Evolutionary conservation across 1,139 yeast species (phyloP), one percentile per base, ranked within the genome.

Genomic region (Kodamaea fungicola): DNA sequence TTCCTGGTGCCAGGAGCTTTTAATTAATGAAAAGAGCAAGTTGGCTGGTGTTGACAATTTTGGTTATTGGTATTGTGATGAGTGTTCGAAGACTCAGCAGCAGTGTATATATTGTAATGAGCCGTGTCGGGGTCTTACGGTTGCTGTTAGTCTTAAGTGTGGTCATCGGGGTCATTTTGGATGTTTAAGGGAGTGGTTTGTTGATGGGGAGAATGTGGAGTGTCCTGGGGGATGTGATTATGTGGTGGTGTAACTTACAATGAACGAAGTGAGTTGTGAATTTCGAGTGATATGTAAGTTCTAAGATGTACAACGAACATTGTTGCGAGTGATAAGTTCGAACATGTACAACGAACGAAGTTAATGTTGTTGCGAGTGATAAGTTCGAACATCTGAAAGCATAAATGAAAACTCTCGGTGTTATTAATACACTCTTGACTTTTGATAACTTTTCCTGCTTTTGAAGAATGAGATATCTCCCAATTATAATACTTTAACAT

Each of bases 81-180:
- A 70, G 30, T 90, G 97, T 56, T 64, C 69, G 3, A 65, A 61
- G 32, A 67, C 68, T 22, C 82, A 78, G 45, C 82, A 77, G 45
- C 76, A 80, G 30, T 92, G 97, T 58, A 71, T 82, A n/a, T 77
- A 83, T 44, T 92, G 97, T 55, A 73, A 82, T 43, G 83, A 78
- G 51, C 92, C 96, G 2, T 71, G 90, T 49, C 77, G 75, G 49
- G 95, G 95, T 0, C 65, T 85, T 38, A 74, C 82, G 8, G 76
- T 85, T 19, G 78, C 78, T n/a, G 64, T 81, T 16, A 65, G 71
- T 47, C 61, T 86, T 37, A 74, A 67, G 32, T 92, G 97, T 64
- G 97, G 97, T 0, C 97, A 92, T 58, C 72, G 81, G 39, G 90
- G 95, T 1, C 98, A 92, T 59, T 80, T 79, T 52, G 80, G 79